Base-by-base conservation (phyloP, 164 flowering plant species). In the Piper longum region DNA sequence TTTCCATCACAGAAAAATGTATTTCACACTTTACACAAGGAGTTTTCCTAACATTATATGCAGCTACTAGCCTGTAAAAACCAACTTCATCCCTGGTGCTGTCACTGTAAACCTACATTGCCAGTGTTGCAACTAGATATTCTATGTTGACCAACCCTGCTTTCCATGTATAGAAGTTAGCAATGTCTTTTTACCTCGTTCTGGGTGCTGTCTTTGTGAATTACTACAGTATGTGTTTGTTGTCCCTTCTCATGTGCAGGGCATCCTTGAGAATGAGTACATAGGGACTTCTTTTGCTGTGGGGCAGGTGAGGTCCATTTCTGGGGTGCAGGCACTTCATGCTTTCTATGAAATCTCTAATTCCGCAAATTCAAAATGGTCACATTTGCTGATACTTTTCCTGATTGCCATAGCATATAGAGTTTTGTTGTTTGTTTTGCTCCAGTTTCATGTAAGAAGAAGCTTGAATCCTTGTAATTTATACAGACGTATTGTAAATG, bases 201-300 rank as follows among this genome's bases (percentile, higher is more conserved):
- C 36, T 26, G 36, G 36, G 36, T 26, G 36, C 36, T 26, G 36
- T 26, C 36, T 26, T 26, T 26, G 36, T 26, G 36, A 26, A 1
- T 26, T 26, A 2, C 36, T 26, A 26, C 36, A 26, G 36, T 26
- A 26, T 26, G 36, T 26, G 36, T 26, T 26, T 26, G 2, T 26
- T 26, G 16, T 19, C 56, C 54, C 18, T 62, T 16, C 42, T 62
- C 9, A 18, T 74, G 59, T 62, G 17, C 81, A 93, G 97, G 98
- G 99, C 43, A 82, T 95, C 8, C 55, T 95, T 79, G 97, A 95
- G 78, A 95, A 95, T 63, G 99, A 95, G 72, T 95, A 87, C 71
- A 73, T 84, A 2, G 91, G 86, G 13, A 85, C 87, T 41, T 80
- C 85, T 11, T 95, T 78, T 74, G 88, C 96, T 4, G 85, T 91